phyloP scores from a whole-genome alignment of 2,329 filamentous ascomycete genomes.

The Epichloe typhina region DNA sequence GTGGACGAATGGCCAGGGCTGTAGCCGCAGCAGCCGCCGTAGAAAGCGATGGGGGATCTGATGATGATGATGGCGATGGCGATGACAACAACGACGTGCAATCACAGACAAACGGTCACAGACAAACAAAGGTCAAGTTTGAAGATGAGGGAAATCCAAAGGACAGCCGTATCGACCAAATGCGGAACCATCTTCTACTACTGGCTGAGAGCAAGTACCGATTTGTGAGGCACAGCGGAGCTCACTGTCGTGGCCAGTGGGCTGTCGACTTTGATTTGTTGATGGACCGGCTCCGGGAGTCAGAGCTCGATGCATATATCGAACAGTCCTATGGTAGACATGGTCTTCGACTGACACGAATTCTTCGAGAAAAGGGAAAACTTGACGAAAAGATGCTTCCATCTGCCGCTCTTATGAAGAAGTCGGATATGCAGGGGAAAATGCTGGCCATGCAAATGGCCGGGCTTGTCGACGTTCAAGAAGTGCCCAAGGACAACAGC shows the following conservation, averaged over 20 bases:
- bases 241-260: slow-evolving; percentile 58
- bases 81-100: slow-evolving; percentile 5
- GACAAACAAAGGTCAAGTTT: slow-evolving; percentile 36
- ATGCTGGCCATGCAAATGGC: slow-evolving; percentile 76
- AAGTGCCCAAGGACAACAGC: slow-evolving; percentile 79
- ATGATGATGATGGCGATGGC: slow-evolving; percentile 13
- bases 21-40: background rate
- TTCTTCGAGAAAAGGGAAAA: slow-evolving; percentile 77
- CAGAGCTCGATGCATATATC: slow-evolving; percentile 72
- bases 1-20: slow-evolving; percentile 5
- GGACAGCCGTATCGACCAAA: slow-evolving; percentile 38
- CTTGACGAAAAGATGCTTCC: slow-evolving; percentile 88
- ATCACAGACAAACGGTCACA: slow-evolving; percentile 22
- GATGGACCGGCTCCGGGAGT: slow-evolving; percentile 55
- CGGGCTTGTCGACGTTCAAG: slow-evolving; percentile 82
- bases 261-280: slow-evolving; percentile 70
- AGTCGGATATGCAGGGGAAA: slow-evolving; percentile 71
- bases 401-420: slow-evolving; percentile 67
- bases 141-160: slow-evolving; percentile 30
- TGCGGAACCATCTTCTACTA: slow-evolving; percentile 61
- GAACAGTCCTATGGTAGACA: slow-evolving; percentile 62
- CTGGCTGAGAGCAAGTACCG: slow-evolving; percentile 55
- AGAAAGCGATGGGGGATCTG: slow-evolving; percentile 17
- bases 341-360: slow-evolving; percentile 71
- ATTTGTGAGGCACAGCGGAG: slow-evolving; percentile 57